Evolutionary conservation across 2,329 filamentous ascomycete species (phyloP), one percentile per base, ranked within the genome.

Genomic region (Polychaeton citri): DNA sequence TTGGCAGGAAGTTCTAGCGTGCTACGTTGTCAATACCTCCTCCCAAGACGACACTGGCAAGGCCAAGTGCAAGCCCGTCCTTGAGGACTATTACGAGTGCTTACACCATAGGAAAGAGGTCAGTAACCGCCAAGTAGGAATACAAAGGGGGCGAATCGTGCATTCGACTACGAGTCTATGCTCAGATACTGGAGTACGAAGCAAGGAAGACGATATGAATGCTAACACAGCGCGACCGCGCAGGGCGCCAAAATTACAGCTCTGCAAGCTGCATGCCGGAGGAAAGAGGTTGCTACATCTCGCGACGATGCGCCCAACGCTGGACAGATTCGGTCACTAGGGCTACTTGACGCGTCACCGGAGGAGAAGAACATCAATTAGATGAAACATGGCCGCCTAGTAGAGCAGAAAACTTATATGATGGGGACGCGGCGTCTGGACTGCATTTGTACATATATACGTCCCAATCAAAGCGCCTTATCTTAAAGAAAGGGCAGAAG

Each of bases 71-170:
- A 66, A 72, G 13, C 79, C 82, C 12, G 74, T 77, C 4, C 70
- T 96, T 47, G 90, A 98, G 61, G 90, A 98, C 60, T 98, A 98
- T 69, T 93, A 95, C 61, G 90, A 98, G 68, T 98, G 92, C 64
- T 67, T 98, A 57, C 90, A 98, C 62, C 90, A 98, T 71, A 86
- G 81, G 71, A 98, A 98, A 69, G 90, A 98, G 84, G 90, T 96
- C 55, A 39, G 74, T 34, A n/a, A 12, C 26, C 32, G n/a, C n/a
- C n/a, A n/a, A n/a, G n/a, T n/a, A n/a, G n/a, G n/a, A n/a, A n/a
- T n/a, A n/a, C n/a, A n/a, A n/a, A n/a, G n/a, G n/a, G n/a, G n/a
- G n/a, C n/a, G n/a, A n/a, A n/a, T n/a, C n/a, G n/a, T n/a, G n/a
- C n/a, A n/a, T n/a, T n/a, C n/a, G n/a, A n/a, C n/a, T n/a, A n/a